Evolutionary conservation across 129 eudicot genomes (phyloP).

Genomic region (Apium graveolens): DNA sequence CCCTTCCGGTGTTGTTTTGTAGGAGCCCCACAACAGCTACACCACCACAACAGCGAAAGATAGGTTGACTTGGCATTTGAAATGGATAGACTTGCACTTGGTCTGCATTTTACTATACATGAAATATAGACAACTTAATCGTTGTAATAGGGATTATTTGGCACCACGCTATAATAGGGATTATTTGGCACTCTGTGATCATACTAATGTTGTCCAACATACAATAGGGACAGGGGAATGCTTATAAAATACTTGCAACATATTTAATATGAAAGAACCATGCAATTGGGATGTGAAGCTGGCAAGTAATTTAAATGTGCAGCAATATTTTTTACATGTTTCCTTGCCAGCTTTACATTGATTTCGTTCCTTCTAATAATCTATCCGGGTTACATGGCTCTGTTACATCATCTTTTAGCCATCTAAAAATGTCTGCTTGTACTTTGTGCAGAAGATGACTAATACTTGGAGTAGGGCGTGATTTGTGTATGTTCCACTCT

Average conservation of each 20-base stretch:
- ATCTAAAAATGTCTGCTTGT: neutral
- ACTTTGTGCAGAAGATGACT: slow-evolving; percentile 10
- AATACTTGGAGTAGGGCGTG: neutral
- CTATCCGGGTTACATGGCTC: neutral
- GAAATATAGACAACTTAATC: neutral
- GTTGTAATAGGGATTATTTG: neutral
- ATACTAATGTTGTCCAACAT: no score
- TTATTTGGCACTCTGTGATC: no score
- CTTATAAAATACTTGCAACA: no score
- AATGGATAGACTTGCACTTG: no score
- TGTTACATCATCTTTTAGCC: neutral
- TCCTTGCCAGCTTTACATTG: neutral
- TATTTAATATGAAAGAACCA: neutral
- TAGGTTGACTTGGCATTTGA: no score
- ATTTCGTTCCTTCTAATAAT: neutral
- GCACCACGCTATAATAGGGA: no score
- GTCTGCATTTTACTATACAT: neutral
- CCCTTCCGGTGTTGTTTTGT: no score
- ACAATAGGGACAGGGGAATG: no score
- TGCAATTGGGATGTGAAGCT: neutral
- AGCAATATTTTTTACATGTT: neutral
- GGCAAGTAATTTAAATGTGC: neutral
- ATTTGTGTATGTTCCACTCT: neutral
- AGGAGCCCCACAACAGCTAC: no score
- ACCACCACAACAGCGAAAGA: no score